Conservation (phyloP, 352 stramenopile species). For the Phytopythium chamaehyphon region DNA sequence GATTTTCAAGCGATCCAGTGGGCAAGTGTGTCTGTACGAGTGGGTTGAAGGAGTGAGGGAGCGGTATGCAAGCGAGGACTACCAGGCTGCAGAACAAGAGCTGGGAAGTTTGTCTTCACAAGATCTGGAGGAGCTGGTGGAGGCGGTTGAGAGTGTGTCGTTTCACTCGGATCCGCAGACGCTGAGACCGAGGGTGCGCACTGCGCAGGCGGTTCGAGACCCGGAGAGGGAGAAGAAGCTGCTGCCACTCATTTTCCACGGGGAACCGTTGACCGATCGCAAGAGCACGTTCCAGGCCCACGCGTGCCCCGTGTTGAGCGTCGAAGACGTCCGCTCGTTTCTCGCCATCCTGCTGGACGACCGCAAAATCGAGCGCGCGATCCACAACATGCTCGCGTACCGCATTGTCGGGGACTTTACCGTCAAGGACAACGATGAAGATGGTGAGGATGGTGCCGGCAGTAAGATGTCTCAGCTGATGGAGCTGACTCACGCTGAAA, state of each 20-base stretch:
- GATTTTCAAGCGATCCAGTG: conserved; percentile 68
- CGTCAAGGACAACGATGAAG: conserved; percentile 86
- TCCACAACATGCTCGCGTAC: conserved; percentile 89
- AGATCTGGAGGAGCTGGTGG: conserved; percentile 9
- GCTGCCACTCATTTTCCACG: conserved; percentile 66
- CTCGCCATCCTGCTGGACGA: conserved; percentile 75
- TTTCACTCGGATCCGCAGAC: conserved; percentile 59
- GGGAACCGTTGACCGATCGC: conserved; percentile 60
- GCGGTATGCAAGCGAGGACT: conserved; percentile 48
- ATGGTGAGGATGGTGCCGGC: conserved; percentile 77
- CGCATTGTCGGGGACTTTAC: conserved; percentile 66
- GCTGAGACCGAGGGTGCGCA: conserved; percentile 58
- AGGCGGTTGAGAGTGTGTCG: conserved; percentile 14
- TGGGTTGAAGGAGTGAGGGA: conserved; percentile 84
- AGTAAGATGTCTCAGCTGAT: conserved; percentile 81
- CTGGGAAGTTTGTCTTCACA: conserved; percentile 10
- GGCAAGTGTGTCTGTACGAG: conserved; percentile 84
- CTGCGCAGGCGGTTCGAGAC: conserved; percentile 52
- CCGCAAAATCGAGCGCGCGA: conserved; percentile 76
- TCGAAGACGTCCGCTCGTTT: conserved; percentile 79
- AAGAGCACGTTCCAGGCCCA: conserved; percentile 86
- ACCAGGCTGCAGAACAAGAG: conserved; percentile 11
- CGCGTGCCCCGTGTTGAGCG: conserved; percentile 49
- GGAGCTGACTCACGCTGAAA: conserved; percentile 74
- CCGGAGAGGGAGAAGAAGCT: conserved; percentile 44